These are phyloP conservation scores for Colletotrichum limetticola DNA, from an alignment of 2,329 filamentous ascomycete species.

Conservation along the genomic window DNA sequence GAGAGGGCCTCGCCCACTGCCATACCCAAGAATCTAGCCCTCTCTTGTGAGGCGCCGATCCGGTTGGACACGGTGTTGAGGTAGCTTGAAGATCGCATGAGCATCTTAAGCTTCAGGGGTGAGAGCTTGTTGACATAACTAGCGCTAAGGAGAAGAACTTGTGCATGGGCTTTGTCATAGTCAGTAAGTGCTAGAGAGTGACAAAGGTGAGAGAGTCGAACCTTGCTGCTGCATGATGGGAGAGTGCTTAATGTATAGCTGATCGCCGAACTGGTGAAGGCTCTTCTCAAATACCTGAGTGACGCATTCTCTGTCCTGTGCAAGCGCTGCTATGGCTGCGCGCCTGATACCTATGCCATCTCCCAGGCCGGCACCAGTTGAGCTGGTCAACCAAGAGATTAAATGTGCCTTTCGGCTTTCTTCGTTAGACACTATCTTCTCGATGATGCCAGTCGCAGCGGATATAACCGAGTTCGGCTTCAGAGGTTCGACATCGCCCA, in stretches of 20 bases:
- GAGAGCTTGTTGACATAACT: constrained; percentile 78
- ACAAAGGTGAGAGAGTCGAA: constrained; percentile 47
- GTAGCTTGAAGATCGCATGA: constrained; percentile 79
- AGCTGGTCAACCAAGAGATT: constrained; percentile 71
- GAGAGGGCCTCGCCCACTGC: constrained; percentile 81
- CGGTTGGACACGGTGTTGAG: constrained; percentile 86
- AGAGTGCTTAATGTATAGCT: constrained; percentile 86
- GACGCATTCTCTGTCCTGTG: constrained; percentile 62
- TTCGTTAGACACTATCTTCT: constrained; percentile 58
- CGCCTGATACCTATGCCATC: constrained; percentile 74
- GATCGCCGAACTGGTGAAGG: constrained; percentile 82
- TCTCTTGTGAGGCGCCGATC: constrained; percentile 78
- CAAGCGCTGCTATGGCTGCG: constrained; percentile 69
- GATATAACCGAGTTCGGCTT: constrained; percentile 54
- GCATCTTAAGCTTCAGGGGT: constrained; percentile 73
- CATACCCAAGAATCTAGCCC: constrained; percentile 88
- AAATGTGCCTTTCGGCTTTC: constrained; percentile 63
- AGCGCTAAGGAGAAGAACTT: constrained; percentile 80
- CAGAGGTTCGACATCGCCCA: constrained; percentile 43
- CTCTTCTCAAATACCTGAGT: constrained; percentile 72
- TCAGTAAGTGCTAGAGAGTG: constrained; percentile 30
- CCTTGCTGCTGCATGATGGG: constrained; percentile 91
- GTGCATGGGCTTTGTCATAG: constrained; percentile 73
- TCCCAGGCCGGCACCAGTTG: constrained; percentile 73
- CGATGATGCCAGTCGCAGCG: constrained; percentile 68